A percentile compares a stretch with the other conserved stretches of the same genome.
Conservation (phyloP, 2,329 filamentous ascomycete species). For the Domatiomyces catenatus region DNA sequence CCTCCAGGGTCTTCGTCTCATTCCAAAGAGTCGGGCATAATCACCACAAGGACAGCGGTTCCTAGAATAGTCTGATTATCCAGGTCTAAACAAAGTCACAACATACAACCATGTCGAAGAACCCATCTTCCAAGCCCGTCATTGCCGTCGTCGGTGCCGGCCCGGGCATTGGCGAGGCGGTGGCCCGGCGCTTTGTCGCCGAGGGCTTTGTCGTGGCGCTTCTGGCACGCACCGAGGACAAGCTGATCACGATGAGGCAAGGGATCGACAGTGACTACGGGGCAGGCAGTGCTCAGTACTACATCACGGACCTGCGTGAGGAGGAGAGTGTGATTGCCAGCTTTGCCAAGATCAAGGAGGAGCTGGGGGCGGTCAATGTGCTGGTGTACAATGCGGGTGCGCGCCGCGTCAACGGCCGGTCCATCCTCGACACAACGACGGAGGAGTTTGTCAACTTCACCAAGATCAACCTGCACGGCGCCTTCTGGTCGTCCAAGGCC, state of each 20-base stretch:
- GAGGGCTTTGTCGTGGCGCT: slow-evolving; percentile 10
- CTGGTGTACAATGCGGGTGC: slow-evolving; percentile 13
- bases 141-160: slow-evolving; percentile 13
- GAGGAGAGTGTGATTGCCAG: slow-evolving; percentile 6
- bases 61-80: background rate
- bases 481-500: slow-evolving; percentile 13
- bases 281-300: slow-evolving; percentile 6
- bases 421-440: slow-evolving; percentile 9
- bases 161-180: slow-evolving; percentile 13
- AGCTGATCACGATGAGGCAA: slow-evolving; percentile 9
- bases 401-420: slow-evolving; percentile 11
- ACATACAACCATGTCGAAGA: slow-evolving; percentile 6
- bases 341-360: slow-evolving; percentile 7
- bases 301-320: slow-evolving; percentile 11
- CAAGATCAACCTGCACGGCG: slow-evolving; percentile 16
- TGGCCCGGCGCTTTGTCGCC: slow-evolving; percentile 11
- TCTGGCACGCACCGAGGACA: slow-evolving; percentile 12
- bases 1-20: background rate
- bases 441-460: slow-evolving; percentile 15
- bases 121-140: slow-evolving; percentile 9
- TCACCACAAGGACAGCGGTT: background rate
- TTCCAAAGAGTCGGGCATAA: background rate
- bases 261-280: slow-evolving; percentile 11
- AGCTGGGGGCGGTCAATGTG: slow-evolving; percentile 9
- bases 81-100: too few relatives aligned